Conservation (phyloP, 805 yeast genomes). For the Saccharomycopsis guyanensis region DNA sequence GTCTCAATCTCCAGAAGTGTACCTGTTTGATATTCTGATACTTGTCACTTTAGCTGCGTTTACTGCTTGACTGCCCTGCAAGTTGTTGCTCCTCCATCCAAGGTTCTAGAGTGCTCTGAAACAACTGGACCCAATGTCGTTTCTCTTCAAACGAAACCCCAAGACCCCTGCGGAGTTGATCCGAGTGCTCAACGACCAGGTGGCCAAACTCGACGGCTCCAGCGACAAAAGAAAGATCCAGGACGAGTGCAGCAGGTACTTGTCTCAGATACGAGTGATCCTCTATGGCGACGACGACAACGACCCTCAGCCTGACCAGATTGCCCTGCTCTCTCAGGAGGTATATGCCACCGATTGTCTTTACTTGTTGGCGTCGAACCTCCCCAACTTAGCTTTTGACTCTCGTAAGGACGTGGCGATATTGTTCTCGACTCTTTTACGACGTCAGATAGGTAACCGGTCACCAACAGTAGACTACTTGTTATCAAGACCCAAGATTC, state of each 20-base stretch:
- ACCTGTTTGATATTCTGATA: too few species aligned
- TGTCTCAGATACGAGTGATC: conserved; percentile 56
- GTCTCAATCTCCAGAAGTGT: too few species aligned
- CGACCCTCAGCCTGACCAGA: conserved; percentile 63
- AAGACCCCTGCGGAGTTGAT: conserved; percentile 84
- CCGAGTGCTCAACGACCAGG: conserved; percentile 64
- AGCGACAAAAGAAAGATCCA: conserved; percentile 40
- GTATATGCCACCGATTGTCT: conserved; percentile 67
- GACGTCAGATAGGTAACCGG: conserved; percentile 68
- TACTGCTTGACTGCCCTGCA: too few species aligned
- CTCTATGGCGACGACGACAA: conserved; percentile 63
- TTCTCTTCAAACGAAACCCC: conserved; percentile 83
- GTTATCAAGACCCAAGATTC: conserved; percentile 54
- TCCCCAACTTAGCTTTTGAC: conserved; percentile 77
- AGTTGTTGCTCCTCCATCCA: too few species aligned
- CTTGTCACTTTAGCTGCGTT: too few species aligned
- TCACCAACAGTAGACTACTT: conserved; percentile 86
- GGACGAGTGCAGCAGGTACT: conserved; percentile 64
- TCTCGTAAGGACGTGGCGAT: conserved; percentile 75
- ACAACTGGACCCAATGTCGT: conserved; percentile 84
- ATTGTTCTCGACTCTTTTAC: conserved; percentile 66
- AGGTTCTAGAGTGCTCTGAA: too few species aligned
- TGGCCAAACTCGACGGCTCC: conserved; percentile 48
- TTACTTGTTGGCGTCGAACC: conserved; percentile 47
- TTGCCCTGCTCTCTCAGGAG: conserved; percentile 72